Conservation (phyloP, 257 asterid genomes). For the Eustoma russellianum region DNA sequence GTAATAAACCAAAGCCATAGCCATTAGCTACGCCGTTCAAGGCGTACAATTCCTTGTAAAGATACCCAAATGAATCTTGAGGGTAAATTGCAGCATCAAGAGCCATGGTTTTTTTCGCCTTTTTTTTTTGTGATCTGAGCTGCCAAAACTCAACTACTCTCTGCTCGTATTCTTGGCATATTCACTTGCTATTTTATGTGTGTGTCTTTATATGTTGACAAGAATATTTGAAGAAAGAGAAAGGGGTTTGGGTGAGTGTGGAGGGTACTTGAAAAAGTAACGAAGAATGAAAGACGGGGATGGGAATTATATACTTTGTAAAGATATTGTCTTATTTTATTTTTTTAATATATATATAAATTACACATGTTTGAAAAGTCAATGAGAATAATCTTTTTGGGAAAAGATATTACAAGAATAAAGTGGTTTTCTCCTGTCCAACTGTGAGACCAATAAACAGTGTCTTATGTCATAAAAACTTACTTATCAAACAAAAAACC, state of each 20-base stretch:
- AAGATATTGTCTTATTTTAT: too few relatives aligned
- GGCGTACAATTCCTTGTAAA: slow-evolving; percentile 21
- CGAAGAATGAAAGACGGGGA: too few relatives aligned
- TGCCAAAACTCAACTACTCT: neutral
- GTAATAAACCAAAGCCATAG: slow-evolving; percentile 13
- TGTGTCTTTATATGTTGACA: neutral
- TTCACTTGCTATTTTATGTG: neutral
- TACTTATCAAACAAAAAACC: too few relatives aligned
- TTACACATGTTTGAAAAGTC: too few relatives aligned
- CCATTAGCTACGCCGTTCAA: slow-evolving; percentile 8
- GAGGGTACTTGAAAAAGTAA: neutral
- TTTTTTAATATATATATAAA: too few relatives aligned
- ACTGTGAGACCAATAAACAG: too few relatives aligned
- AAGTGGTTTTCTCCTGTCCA: too few relatives aligned
- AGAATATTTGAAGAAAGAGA: neutral
- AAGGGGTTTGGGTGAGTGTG: neutral
- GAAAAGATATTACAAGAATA: too few relatives aligned
- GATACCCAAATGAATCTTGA: slow-evolving; percentile 26
- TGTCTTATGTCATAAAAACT: too few relatives aligned
- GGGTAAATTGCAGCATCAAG: slow-evolving; percentile 26
- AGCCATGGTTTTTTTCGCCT: slow-evolving; percentile 16
- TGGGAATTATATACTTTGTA: too few relatives aligned
- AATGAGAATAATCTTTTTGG: too few relatives aligned
- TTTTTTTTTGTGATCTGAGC: neutral
- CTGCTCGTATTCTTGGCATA: neutral